Base-by-base conservation (phyloP, 768 basidiomycete genomes). In the Agrocybe pediades region DNA sequence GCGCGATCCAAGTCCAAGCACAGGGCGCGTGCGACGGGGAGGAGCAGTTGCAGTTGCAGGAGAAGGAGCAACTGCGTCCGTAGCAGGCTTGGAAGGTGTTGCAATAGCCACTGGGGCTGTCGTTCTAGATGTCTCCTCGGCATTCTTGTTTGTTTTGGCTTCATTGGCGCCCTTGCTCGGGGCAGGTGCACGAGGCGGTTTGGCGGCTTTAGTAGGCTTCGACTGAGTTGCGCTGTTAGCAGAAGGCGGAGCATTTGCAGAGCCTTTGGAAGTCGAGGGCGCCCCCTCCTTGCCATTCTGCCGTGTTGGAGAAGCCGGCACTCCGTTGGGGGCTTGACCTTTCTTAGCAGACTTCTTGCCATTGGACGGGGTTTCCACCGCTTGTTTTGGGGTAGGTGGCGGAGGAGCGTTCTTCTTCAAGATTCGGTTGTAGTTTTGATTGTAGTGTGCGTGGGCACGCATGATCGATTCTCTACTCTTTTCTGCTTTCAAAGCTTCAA, bases 401-500 rank as follows among this genome's bases (percentile, higher is more conserved):
- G 58, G 41, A 0, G 57, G 24, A 15, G 21, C 49, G 60, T 70
- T 69, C 60, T 68, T 67, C 30, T 68, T 71, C 24, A 72, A 79
- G 65, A 71, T 78, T 46, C 74, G 70, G 7, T 64, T 66, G 41
- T 64, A 65, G 6, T 65, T 59, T 45, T 69, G 67, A 30, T 84
- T 84, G 71, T 88, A 87, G 64, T 88, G 89, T 0, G 83, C 80
- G 33, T 91, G 88, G 51, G 84, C 88, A 33, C 87, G 83, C 26
- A 85, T 72, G 53, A 87, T 90, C 24, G 83, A 73, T 61, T 87
- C 86, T 63, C 85, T 91, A 65, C 79, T 78, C 64, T 87, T 90
- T 68, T 92, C 88, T 0, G 91, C 90, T 59, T 93, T 92, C 57
- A 98, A 85, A 1, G 95, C 92, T 65, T 96, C 95, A 43, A 99